Evolutionary conservation across 2,329 filamentous ascomycete genomes (phyloP), one percentile per base, ranked within the genome.

Genomic region (Phaeosphaeriaceae sp.): DNA sequence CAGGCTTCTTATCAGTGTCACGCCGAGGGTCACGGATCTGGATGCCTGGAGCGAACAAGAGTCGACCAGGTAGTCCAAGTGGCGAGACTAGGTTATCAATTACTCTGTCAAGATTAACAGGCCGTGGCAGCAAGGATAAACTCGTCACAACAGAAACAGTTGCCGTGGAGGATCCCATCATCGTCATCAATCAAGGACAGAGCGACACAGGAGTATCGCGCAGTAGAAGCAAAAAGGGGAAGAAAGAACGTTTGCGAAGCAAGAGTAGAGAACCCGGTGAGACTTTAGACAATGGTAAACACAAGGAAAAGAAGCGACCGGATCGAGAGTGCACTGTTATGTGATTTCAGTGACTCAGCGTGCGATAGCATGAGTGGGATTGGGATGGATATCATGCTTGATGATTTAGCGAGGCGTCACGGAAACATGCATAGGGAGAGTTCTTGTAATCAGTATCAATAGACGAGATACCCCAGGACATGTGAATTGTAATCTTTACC

Each of bases 311-410:
- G 53, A 61, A 54, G 43, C 60, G 69, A 26, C 74, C 76, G 20
- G 76, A 78, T 42, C 58, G 76, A 29, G 76, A 79, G 50, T 79
- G 77, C 54, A 49, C 65, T 42, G 60, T 78, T 7, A 78, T 78
- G 77, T 79, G 61, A 68, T n/a, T 18, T 56, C 52, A 38, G n/a
- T 26, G 7, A 26, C 11, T 20, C 17, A 15, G 3, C 23, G 18
- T 45, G 13, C 13, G 6, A 20, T 41, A 45, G 18, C 42, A 41
- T 39, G 33, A 29, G 33, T 46, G 18, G 26, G 38, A 39, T 13
- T 42, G 47, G 12, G 26, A 37, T 48, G 37, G 23, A 42, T 41
- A 47, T 40, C 23, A 13, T 21, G 21, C 26, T 33, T 35, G 15
- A 15, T 21, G 37, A 36, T 45, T 39, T 64, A 66, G 63, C 63